These are phyloP conservation scores for Geotrichum fermentans DNA, from an alignment of 1,139 yeast genomes.

Conservation along the genomic window DNA sequence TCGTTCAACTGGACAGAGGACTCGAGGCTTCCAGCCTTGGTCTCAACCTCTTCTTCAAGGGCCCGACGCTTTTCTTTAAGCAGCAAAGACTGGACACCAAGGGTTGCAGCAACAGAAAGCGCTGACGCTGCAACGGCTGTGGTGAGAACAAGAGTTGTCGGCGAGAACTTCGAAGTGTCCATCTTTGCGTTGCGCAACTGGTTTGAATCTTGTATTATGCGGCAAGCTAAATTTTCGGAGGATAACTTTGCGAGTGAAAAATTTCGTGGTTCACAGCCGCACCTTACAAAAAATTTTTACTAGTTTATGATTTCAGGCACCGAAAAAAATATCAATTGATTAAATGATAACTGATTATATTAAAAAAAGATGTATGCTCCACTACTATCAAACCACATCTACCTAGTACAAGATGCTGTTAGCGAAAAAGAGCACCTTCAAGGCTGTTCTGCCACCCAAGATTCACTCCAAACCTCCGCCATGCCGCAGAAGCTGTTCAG, in stretches of 20 bases:
- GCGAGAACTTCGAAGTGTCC: slow-evolving; percentile 18
- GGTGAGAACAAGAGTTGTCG: slow-evolving; percentile 18
- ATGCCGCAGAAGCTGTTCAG: not conserved
- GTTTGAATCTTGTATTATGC: not conserved
- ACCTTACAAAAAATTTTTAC: not conserved
- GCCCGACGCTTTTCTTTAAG: slow-evolving; percentile 14
- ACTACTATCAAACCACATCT: slow-evolving; percentile 28
- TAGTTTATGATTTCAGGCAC: too few species aligned
- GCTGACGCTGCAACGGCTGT: slow-evolving; percentile 22
- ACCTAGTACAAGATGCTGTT: slow-evolving; percentile 22
- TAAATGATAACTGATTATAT: too few species aligned
- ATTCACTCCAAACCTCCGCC: slow-evolving; percentile 17
- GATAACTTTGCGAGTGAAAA: too few species aligned
- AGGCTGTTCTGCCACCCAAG: slow-evolving; percentile 18
- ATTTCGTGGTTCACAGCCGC: not conserved
- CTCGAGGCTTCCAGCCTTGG: slow-evolving; percentile 5
- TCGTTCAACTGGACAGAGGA: slow-evolving; percentile 19
- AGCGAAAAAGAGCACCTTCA: slow-evolving; percentile 24
- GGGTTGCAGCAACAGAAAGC: slow-evolving; percentile 23
- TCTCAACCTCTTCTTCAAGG: slow-evolving; percentile 19
- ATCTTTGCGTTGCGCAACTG: not conserved
- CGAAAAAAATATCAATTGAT: too few species aligned
- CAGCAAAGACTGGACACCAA: slow-evolving; percentile 19
- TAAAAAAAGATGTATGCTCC: slow-evolving; percentile 25
- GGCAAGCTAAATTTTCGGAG: too few species aligned